A percentile compares a stretch with the other conserved stretches of the same genome.
phyloP scores from a whole-genome alignment of 306 rosid species.

The Fagus crenata region DNA sequence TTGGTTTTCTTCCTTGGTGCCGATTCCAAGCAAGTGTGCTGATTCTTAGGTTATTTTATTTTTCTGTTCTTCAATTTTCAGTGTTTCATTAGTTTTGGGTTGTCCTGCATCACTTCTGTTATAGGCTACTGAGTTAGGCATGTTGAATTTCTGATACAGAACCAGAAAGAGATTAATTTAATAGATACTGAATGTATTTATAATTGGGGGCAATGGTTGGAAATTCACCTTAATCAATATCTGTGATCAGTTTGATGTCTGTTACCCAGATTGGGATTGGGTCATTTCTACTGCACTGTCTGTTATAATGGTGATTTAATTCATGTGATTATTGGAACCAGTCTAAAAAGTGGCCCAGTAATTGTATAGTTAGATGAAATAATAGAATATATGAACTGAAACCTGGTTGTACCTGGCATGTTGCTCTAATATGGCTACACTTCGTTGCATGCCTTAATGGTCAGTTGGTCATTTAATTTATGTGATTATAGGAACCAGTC shows the following conservation, averaged over 20 bases:
- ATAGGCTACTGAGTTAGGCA: not conserved
- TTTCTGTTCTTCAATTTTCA: too few relatives aligned
- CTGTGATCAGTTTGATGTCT: not conserved
- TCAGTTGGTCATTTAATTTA: not conserved
- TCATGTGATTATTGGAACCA: not conserved
- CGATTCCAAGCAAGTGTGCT: too few relatives aligned
- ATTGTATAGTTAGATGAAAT: slow-evolving; percentile 9
- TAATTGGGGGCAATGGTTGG: not conserved
- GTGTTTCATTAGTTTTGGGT: too few relatives aligned
- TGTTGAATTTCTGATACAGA: not conserved
- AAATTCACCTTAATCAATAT: not conserved
- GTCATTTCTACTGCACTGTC: not conserved
- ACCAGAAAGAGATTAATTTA: not conserved
- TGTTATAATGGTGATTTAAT: not conserved
- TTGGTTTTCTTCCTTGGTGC: too few relatives aligned
- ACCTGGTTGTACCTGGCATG: too few relatives aligned
- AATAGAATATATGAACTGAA: too few relatives aligned
- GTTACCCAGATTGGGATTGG: slow-evolving; percentile 2
- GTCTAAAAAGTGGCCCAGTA: not conserved
- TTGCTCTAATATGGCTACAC: too few relatives aligned
- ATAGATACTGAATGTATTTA: not conserved
- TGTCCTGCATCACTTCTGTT: not conserved
- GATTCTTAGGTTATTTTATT: too few relatives aligned
- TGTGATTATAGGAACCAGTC: not conserved
- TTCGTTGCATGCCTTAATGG: not conserved